Evolutionary conservation across 192 early-diverging fungal species (phyloP).

Genomic region (Dissophora globulifera): DNA sequence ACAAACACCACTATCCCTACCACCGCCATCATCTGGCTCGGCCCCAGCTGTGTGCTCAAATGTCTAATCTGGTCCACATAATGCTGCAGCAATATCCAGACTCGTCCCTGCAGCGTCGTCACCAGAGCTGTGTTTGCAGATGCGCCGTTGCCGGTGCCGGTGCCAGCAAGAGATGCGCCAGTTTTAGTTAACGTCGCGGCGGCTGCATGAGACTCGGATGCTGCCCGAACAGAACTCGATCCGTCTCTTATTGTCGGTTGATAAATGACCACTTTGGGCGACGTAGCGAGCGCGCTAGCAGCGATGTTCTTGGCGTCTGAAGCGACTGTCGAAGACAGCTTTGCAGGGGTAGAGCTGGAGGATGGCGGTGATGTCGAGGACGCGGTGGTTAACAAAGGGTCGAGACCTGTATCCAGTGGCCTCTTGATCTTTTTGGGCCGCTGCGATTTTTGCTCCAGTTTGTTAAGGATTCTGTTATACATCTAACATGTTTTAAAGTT

Average conservation of each 20-base stretch:
- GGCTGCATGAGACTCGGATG: too few species aligned
- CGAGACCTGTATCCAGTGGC: neutral
- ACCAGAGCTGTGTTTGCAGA: neutral
- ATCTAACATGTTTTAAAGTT: too few species aligned
- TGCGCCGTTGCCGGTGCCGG: neutral
- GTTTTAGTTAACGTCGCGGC: neutral
- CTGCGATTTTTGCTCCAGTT: constrained; percentile 35
- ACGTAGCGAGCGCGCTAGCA: neutral
- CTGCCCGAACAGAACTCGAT: too few species aligned
- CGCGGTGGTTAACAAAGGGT: neutral
- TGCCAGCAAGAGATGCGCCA: neutral
- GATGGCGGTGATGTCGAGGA: constrained; percentile 16
- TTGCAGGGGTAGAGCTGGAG: constrained; percentile 2
- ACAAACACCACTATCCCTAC: constrained; percentile 40
- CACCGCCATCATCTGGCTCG: constrained; percentile 33
- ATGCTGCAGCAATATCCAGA: constrained; percentile 20
- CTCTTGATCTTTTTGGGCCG: constrained; percentile 28
- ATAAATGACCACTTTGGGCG: neutral
- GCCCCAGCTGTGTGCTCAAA: constrained; percentile 7
- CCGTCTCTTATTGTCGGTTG: too few species aligned
- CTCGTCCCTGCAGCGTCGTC: constrained; percentile 9
- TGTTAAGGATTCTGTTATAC: constrained; percentile 38
- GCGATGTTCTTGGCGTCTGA: constrained; percentile 14
- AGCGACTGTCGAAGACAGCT: constrained; percentile 19
- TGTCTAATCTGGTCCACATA: constrained; percentile 19